Base-by-base conservation (phyloP, 345 rosid species). In the Pistacia integerrima region DNA sequence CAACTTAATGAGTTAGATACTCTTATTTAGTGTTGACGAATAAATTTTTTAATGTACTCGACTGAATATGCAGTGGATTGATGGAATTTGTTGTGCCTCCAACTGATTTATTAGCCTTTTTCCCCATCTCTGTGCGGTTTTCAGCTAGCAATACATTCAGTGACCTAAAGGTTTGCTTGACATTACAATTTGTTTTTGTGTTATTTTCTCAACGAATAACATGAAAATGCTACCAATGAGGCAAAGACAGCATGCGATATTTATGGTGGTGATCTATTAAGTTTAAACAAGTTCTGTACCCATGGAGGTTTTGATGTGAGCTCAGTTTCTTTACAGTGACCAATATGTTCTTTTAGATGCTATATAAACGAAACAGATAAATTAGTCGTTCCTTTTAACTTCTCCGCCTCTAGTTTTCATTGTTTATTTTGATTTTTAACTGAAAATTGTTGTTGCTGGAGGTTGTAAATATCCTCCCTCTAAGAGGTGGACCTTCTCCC, bases 31-130 rank as follows among this genome's bases (percentile, higher is more conserved):
- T 58, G 41, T 63, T 74, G 46, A 55, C 79, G 30, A 46, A 58
- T 80, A 33, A n/a, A 41, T 22, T 59, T 38, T 33, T 7, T 60
- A 0, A 63, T 49, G 35, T 63, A 22, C 38, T 41, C 46, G 22
- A n/a, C 33, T 38, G 17, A 7, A 72, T 51, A 5, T 79, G 86
- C 92, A 97, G 99, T 84, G 99, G 98, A 75, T 87, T 97, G 20
- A 87, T 97, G 99, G 99, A 97, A 85, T 97, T 97, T 77, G 97
- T 90, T 49, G 98, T 97, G 76, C 99, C 99, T 66, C 91, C 98
- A 62, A 96, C 88, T 66, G 98, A 97, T 88, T 84, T 98, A 69
- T 90, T 98, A 16, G 86, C 74, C 11, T 97, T 97, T 84, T 97
- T 97, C 86, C 99, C 99, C 64, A 94, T 97, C 70, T 88, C 97